Evolutionary conservation across 495 filamentous ascomycete genomes (phyloP).

Genomic region (Hypoxylon lienhwacheense): DNA sequence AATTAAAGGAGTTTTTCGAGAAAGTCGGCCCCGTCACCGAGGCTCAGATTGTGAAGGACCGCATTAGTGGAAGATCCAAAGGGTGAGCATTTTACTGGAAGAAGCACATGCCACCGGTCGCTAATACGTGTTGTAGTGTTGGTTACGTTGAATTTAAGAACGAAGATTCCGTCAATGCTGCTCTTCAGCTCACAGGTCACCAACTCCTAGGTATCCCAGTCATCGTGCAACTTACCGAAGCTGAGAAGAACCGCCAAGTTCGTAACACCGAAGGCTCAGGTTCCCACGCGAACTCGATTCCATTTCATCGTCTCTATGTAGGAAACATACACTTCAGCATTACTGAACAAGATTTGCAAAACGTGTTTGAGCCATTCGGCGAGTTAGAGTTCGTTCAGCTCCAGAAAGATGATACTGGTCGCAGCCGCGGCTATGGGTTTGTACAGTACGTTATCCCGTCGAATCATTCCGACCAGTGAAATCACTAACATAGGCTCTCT

Average conservation of each 20-base stretch:
- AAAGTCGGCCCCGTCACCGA: constrained; percentile 95
- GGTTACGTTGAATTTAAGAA: constrained; percentile 99
- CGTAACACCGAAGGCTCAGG: constrained; percentile 74
- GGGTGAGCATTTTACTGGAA: constrained; percentile 63
- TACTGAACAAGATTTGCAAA: constrained; percentile 92
- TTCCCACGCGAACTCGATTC: constrained; percentile 69
- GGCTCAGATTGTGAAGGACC: constrained; percentile 98
- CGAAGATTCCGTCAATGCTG: constrained; percentile 89
- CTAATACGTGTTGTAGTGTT: constrained; percentile 61
- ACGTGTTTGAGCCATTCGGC: constrained; percentile 97
- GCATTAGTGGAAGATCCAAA: constrained; percentile 95
- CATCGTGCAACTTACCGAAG: constrained; percentile 97
- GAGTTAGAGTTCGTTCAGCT: constrained; percentile 97
- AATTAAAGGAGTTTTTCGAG: constrained; percentile 94
- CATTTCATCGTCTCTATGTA: constrained; percentile 98
- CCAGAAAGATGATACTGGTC: constrained; percentile 88
- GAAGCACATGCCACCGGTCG: neutral
- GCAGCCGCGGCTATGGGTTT: constrained; percentile 96
- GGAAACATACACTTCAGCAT: constrained; percentile 99
- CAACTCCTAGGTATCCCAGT: constrained; percentile 98
- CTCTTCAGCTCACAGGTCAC: constrained; percentile 98
- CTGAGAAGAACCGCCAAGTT: constrained; percentile 98
- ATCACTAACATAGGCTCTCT: constrained; percentile 40
- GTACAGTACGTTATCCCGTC: constrained; percentile 79
- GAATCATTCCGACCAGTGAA: neutral